Evolutionary conservation across 164 flowering plant species (phyloP), one percentile per base, ranked within the genome.

Genomic region (Nymphaea colorata): DNA sequence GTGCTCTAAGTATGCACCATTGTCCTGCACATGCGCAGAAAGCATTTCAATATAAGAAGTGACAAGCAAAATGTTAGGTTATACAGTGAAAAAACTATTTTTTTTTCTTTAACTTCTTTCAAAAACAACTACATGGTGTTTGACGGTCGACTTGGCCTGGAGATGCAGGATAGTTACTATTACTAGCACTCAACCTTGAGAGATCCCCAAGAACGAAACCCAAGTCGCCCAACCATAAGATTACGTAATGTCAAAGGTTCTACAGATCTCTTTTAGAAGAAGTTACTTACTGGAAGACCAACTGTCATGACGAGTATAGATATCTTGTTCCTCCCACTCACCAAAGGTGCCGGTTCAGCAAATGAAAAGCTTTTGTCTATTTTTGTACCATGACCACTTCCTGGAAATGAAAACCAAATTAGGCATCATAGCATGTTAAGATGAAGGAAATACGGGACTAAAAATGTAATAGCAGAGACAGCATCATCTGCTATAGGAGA

Each of bases 1-100:
- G 36, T 72, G 78, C 82, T 95, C 97, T 85, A 90, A 74, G 72
- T 90, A 88, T 15, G 84, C 90, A 76, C 99, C 99, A 64, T 96
- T 92, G 72, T 95, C 88, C 98, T 89, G 41, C 60, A 81, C 57
- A 51, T 5, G 57, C 14, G 14, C 15, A 51, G 57, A 8, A 10
- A 51, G 8, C 8, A 51, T 51, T 2, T 51, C 57, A 51, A 51
- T 15, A 8, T 51, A 15, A 25, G 36, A 25, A 25, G 36, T 25
- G 36, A 25, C 36, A 1, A 25, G 36, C 36, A 25, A 25, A 25
- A 25, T 25, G 36, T 25, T 25, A 25, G 36, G 36, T 25, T 25
- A 25, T n/a, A n/a, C n/a, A n/a, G n/a, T n/a, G n/a, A n/a, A n/a
- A n/a, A n/a, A n/a, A n/a, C n/a, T n/a, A n/a, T n/a, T 10, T 3